A percentile compares a stretch with the other conserved stretches of the same genome.
These are phyloP conservation scores for Carpinus fangiana DNA, from an alignment of 306 rosid species.

Conservation along the genomic window DNA sequence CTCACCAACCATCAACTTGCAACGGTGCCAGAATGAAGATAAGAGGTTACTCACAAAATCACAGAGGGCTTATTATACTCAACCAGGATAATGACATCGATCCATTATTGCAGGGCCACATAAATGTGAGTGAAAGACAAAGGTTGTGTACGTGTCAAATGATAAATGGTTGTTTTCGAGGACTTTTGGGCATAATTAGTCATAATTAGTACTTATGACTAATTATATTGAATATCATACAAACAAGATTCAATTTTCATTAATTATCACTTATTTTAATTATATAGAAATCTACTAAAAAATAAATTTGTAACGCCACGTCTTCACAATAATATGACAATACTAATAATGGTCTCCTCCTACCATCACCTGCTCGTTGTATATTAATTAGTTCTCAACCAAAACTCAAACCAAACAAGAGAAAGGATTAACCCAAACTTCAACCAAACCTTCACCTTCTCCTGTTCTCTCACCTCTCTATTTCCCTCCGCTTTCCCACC, in stretches of 20 bases:
- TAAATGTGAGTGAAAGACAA: too few species aligned
- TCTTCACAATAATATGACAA: too few species aligned
- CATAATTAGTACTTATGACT: too few species aligned
- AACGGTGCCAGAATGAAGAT: neutral
- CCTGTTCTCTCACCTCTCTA: neutral
- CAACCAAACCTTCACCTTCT: constrained; percentile 27
- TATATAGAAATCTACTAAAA: too few species aligned
- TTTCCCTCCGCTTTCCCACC: constrained; percentile 11
- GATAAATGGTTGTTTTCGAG: neutral
- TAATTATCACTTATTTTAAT: too few species aligned
- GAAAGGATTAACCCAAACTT: constrained; percentile 11
- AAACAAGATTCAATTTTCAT: too few species aligned
- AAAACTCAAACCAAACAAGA: constrained; percentile 36
- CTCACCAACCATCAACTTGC: neutral
- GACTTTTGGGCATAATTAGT: too few species aligned
- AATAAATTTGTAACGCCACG: too few species aligned
- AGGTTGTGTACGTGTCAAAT: neutral
- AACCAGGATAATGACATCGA: too few species aligned
- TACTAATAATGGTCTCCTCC: neutral
- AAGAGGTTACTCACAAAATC: neutral
- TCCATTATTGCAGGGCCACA: too few species aligned
- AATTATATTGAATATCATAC: too few species aligned
- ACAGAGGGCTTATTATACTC: too few species aligned
- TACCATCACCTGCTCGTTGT: constrained; percentile 17
- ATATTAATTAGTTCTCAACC: constrained; percentile 37